phyloP scores from a whole-genome alignment of 208 protist species.

The Ichthyophonus hoferi region DNA sequence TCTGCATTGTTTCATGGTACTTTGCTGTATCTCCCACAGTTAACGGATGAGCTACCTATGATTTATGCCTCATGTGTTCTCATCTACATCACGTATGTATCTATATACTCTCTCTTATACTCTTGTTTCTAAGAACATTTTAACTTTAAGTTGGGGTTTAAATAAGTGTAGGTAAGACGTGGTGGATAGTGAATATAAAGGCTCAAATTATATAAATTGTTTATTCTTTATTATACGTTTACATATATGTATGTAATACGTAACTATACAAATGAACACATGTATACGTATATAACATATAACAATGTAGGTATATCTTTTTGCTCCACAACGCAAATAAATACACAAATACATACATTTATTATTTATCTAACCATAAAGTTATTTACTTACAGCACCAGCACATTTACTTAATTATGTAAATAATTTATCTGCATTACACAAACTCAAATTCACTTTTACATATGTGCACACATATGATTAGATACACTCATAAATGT shows the following conservation, averaged over 20 bases:
- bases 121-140: neutral
- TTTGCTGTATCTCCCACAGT: neutral
- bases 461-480: neutral
- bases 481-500: neutral
- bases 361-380: too few species aligned
- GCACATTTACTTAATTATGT: too few species aligned
- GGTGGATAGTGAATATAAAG: neutral
- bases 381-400: too few species aligned
- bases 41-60: slow-evolving; percentile 38
- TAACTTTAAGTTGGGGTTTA: neutral
- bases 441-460: neutral
- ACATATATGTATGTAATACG: too few species aligned
- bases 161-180: neutral
- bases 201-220: neutral
- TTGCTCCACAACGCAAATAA: too few species aligned
- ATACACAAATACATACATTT: too few species aligned
- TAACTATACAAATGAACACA: too few species aligned
- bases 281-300: too few species aligned
- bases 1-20: slow-evolving; percentile 20
- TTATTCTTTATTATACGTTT: too few species aligned
- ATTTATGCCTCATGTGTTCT: slow-evolving; percentile 32
- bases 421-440: too few species aligned
- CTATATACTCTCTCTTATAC: neutral
- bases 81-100: neutral
- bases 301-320: too few species aligned